A percentile compares a stretch with the other conserved stretches of the same genome.
These are phyloP conservation scores for Aquilaria malaccensis DNA, from an alignment of 345 rosid species.

Conservation along the genomic window DNA sequence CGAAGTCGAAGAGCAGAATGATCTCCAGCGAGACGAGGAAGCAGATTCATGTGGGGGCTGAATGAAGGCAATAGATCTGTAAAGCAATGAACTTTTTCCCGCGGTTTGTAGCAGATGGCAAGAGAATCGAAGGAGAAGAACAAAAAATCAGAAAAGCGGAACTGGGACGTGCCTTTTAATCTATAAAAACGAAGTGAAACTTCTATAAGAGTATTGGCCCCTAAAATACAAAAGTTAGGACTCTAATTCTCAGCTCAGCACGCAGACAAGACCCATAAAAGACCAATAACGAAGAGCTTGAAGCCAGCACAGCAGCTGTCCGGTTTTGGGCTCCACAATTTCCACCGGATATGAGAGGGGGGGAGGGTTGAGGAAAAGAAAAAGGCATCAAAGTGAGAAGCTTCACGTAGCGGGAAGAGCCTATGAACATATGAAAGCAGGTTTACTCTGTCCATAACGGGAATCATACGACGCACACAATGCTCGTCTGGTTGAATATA, in stretches of 20 bases:
- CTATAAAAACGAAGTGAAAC: neutral
- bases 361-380: neutral
- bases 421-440: constrained; percentile 9
- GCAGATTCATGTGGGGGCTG: constrained; percentile 21
- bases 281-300: constrained; percentile 58
- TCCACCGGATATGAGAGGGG: constrained; percentile 13
- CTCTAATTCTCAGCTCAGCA: constrained; percentile 9
- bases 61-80: constrained; percentile 42
- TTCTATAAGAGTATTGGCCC: constrained; percentile 10
- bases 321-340: constrained; percentile 68
- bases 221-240: neutral
- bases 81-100: constrained; percentile 31
- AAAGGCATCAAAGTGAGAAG: constrained; percentile 1
- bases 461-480: too few species aligned
- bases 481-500: too few species aligned
- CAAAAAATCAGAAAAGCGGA: constrained; percentile 11
- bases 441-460: constrained; percentile 4
- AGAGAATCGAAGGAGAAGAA: constrained; percentile 8
- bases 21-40: constrained; percentile 20
- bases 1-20: constrained; percentile 17
- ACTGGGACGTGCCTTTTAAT: neutral
- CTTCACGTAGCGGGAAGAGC: constrained; percentile 15
- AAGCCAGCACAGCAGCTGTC: constrained; percentile 80
- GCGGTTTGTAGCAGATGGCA: neutral
- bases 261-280: constrained; percentile 65